A percentile compares a stretch with the other conserved stretches of the same genome.
Evolutionary conservation across 2,329 filamentous ascomycete species (phyloP).

Genomic region (Tolypocladium album): DNA sequence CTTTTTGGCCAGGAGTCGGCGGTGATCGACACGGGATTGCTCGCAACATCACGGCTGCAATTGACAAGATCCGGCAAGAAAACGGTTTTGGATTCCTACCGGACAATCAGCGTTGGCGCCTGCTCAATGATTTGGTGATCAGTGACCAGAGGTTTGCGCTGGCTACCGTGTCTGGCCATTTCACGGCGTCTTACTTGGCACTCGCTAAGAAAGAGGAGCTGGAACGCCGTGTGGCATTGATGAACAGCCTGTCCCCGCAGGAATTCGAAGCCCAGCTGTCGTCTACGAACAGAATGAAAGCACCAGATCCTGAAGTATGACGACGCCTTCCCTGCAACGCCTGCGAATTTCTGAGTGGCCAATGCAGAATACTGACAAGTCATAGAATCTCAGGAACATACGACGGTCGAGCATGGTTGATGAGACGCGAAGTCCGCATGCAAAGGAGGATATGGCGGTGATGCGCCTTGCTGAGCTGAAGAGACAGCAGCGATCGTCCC

Average conservation of each 20-base stretch:
- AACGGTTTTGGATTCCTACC: slow-evolving; percentile 16
- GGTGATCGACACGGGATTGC: slow-evolving; percentile 4
- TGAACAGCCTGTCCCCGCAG: slow-evolving; percentile 13
- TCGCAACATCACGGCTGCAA: slow-evolving; percentile 10
- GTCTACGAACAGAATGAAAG: slow-evolving; percentile 3
- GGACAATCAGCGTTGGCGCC: slow-evolving; percentile 24
- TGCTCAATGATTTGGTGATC: slow-evolving; percentile 13
- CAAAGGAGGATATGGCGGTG: slow-evolving; percentile 18
- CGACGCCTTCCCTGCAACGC: background rate
- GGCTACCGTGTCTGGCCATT: slow-evolving; percentile 14
- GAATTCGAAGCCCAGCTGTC: slow-evolving; percentile 14
- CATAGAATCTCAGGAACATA: slow-evolving; percentile 22
- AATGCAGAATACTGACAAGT: background rate
- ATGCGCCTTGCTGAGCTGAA: slow-evolving; percentile 21
- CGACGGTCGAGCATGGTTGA: slow-evolving; percentile 8
- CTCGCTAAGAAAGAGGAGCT: slow-evolving; percentile 14
- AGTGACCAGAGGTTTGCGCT: slow-evolving; percentile 18
- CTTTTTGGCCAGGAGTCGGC: background rate
- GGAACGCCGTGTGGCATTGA: slow-evolving; percentile 11
- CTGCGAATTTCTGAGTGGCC: background rate
- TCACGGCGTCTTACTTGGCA: slow-evolving; percentile 17
- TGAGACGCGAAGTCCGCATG: slow-evolving; percentile 5
- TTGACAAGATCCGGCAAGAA: slow-evolving; percentile 14
- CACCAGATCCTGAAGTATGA: slow-evolving; percentile 23
- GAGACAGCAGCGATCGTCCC: slow-evolving; percentile 9